Conservation (phyloP, 345 rosid genomes). For the Lepidium sativum region DNA sequence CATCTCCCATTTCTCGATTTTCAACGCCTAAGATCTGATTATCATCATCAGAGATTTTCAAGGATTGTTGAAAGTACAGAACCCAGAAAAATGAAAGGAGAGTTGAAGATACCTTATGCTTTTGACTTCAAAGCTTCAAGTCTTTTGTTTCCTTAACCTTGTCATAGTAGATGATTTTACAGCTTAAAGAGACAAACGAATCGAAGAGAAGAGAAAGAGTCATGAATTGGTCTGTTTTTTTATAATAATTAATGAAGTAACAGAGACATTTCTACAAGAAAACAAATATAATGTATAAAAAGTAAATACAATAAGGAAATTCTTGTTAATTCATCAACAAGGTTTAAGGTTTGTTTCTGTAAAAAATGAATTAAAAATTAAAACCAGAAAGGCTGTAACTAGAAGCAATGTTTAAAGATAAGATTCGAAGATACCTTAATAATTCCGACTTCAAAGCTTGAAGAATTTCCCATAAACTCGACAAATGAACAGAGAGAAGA, state of each 20-base stretch:
- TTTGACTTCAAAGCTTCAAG: constrained; percentile 6
- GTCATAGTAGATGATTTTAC: background rate
- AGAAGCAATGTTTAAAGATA: constrained; percentile 1
- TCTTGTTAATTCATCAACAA: background rate
- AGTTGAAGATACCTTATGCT: constrained; percentile 4
- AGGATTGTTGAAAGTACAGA: background rate
- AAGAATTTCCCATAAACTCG: constrained; percentile 8
- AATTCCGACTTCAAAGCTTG: background rate
- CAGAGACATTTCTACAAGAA: constrained; percentile 4
- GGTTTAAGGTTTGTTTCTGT: background rate
- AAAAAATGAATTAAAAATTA: background rate
- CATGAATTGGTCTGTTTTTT: constrained; percentile 10
- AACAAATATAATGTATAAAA: background rate
- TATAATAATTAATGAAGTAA: constrained; percentile 5
- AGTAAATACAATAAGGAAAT: too few relatives aligned
- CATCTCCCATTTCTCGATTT: constrained; percentile 21
- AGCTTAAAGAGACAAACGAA: background rate
- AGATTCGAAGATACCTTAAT: background rate
- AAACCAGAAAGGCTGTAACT: background rate
- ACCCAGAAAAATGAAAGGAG: background rate
- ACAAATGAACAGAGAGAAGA: background rate
- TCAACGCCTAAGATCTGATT: constrained; percentile 10
- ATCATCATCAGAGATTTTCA: background rate
- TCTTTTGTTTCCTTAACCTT: constrained; percentile 10
- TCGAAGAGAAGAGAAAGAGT: background rate